phyloP scores from a whole-genome alignment of 352 stramenopile genomes.

The Peronospora tabacina region DNA sequence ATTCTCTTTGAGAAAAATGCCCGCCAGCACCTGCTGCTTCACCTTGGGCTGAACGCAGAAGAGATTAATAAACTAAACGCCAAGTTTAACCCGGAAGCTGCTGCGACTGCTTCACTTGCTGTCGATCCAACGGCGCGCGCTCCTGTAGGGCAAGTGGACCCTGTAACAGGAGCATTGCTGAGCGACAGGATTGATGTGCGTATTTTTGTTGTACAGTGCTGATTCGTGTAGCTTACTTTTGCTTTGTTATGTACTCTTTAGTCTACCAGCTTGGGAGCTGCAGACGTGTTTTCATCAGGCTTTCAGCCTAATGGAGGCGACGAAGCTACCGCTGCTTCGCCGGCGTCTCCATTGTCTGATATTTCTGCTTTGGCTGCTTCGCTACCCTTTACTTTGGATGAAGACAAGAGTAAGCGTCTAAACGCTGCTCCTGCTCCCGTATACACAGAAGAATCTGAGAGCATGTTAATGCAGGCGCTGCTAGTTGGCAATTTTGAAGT shows the following conservation, averaged over 20 bases:
- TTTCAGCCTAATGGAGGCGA: constrained; percentile 41
- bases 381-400: constrained; percentile 42
- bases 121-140: constrained; percentile 17
- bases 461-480: constrained; percentile 91
- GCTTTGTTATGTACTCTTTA: constrained; percentile 18
- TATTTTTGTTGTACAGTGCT: constrained; percentile 9
- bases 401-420: constrained; percentile 66
- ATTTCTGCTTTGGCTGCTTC: constrained; percentile 41
- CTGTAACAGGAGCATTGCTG: constrained; percentile 38
- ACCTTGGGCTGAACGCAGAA: constrained; percentile 92
- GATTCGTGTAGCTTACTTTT: constrained; percentile 6
- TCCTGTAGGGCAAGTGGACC: constrained; percentile 29
- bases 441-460: constrained; percentile 88
- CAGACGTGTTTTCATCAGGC: constrained; percentile 72
- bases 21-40: constrained; percentile 89
- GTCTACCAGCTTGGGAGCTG: constrained; percentile 44
- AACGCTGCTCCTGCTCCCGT: constrained; percentile 53
- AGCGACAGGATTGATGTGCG: constrained; percentile 73
- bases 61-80: constrained; percentile 84
- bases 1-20: constrained; percentile 93
- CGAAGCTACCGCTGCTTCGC: constrained; percentile 15
- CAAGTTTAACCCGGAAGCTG: constrained; percentile 58
- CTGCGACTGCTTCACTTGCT: not conserved
- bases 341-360: constrained; percentile 38
- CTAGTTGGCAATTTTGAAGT: constrained; percentile 97